Percentiles rank a stretch among this genome's conserved stretches.
phyloP scores from a whole-genome alignment of 2,329 filamentous ascomycete species.

The Phoma herbarum region DNA sequence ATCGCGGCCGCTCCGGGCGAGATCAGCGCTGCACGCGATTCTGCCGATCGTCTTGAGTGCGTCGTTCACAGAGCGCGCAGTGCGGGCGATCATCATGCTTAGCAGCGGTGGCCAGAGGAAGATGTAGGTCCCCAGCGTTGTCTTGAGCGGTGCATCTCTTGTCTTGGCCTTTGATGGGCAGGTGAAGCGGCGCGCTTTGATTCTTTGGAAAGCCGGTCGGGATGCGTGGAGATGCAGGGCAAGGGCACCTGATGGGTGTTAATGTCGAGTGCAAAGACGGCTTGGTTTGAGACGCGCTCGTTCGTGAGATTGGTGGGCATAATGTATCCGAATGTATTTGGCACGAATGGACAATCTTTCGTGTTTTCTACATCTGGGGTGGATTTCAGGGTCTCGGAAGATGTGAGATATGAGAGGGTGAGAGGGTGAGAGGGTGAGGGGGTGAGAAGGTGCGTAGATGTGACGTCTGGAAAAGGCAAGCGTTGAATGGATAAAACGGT shows the following conservation, averaged over 20 bases:
- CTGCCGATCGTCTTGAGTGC: background rate
- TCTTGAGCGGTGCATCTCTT: background rate
- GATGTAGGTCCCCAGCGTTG: background rate
- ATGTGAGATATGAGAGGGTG: too few relatives aligned
- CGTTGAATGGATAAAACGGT: background rate
- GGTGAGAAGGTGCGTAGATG: background rate
- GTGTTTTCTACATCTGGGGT: background rate
- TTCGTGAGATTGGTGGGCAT: background rate
- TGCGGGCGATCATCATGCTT: background rate
- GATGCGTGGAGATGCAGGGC: background rate
- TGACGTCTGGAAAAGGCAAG: background rate
- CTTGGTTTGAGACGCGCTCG: background rate
- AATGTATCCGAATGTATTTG: background rate
- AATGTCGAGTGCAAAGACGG: background rate
- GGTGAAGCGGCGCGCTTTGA: background rate
- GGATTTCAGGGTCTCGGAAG: too few relatives aligned
- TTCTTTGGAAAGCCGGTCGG: background rate
- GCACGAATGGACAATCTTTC: background rate
- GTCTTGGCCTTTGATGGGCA: background rate
- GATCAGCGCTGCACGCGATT: background rate
- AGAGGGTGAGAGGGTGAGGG: too few relatives aligned
- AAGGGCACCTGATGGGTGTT: background rate
- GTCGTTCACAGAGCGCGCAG: background rate
- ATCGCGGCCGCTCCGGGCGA: background rate
- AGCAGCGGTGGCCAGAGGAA: background rate